Evolutionary conservation across 805 yeast genomes (phyloP).

Genomic region (Wickerhamomyces ciferrii): DNA sequence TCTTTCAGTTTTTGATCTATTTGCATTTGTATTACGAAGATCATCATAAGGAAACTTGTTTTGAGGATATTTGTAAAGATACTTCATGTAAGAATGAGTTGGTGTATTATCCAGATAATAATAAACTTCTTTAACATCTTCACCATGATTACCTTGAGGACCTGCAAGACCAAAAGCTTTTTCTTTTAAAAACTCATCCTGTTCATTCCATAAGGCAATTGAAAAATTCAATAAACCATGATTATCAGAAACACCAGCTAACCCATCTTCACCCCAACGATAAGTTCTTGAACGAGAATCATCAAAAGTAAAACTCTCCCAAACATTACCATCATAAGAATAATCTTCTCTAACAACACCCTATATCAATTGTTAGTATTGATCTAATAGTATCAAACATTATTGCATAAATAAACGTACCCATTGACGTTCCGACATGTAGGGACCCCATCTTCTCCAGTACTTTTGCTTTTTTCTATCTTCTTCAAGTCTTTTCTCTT

Average conservation of each 20-base stretch:
- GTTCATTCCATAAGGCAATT: constrained; percentile 90
- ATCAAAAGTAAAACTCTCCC: constrained; percentile 85
- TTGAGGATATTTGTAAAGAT: constrained; percentile 90
- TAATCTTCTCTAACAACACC: constrained; percentile 79
- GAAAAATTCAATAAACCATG: constrained; percentile 72
- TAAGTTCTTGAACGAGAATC: constrained; percentile 76
- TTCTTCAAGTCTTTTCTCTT: constrained; percentile 30
- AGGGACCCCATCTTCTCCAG: constrained; percentile 92
- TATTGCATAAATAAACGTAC: constrained; percentile 11
- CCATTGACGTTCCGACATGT: constrained; percentile 86
- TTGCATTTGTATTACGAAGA: constrained; percentile 60
- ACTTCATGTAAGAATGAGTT: constrained; percentile 88
- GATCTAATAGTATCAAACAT: too few relatives aligned
- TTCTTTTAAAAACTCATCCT: constrained; percentile 81
- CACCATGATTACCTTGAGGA: constrained; percentile 94
- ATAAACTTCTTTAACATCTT: constrained; percentile 84
- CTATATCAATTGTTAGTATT: neutral
- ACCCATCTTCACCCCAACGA: constrained; percentile 95
- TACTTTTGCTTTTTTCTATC: constrained; percentile 36
- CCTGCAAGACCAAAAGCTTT: constrained; percentile 86
- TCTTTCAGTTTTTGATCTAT: constrained; percentile 57
- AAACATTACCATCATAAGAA: constrained; percentile 81
- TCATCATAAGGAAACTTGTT: constrained; percentile 75
- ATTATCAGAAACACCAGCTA: constrained; percentile 84
- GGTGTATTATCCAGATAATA: constrained; percentile 90